phyloP scores from a whole-genome alignment of 495 filamentous ascomycete genomes.

The Cenococcum geophilum region DNA sequence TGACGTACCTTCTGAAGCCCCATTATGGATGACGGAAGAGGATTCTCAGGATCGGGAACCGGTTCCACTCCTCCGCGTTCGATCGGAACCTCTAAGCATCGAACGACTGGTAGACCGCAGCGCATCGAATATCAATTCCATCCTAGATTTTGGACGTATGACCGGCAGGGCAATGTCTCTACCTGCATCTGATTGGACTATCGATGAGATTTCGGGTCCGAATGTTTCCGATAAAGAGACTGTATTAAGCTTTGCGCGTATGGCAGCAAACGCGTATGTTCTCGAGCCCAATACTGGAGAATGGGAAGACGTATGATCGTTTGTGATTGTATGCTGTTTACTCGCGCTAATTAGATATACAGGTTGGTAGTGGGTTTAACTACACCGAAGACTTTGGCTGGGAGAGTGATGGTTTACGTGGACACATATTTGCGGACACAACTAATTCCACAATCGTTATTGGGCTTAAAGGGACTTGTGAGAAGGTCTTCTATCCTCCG shows the following conservation, averaged over 20 bases:
- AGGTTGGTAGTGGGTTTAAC: conserved; percentile 62
- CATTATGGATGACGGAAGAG: conserved; percentile 61
- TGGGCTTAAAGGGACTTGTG: conserved; percentile 75
- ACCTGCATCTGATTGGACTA: conserved; percentile 68
- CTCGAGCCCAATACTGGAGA: conserved; percentile 60
- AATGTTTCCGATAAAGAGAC: conserved; percentile 83
- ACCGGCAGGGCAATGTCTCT: conserved; percentile 54
- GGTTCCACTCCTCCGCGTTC: conserved; percentile 47
- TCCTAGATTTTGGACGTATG: conserved; percentile 61
- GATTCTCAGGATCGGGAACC: conserved; percentile 39
- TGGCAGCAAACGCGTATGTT: conserved; percentile 86
- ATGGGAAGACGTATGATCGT: conserved; percentile 61
- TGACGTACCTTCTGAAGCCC: conserved; percentile 61
- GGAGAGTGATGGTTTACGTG: conserved; percentile 80
- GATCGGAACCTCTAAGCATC: conserved; percentile 59
- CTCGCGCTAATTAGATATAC: conserved; percentile 33
- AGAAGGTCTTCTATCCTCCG: neutral
- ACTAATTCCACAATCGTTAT: conserved; percentile 83
- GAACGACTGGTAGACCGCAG: conserved; percentile 76
- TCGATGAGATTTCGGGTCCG: conserved; percentile 71
- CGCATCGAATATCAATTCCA: conserved; percentile 63
- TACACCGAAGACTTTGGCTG: conserved; percentile 81
- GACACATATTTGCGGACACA: conserved; percentile 85
- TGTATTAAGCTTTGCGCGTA: conserved; percentile 72
- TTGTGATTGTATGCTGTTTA: neutral